These are phyloP conservation scores for Aspergillus panamensis DNA, from an alignment of 495 filamentous ascomycete genomes.

Conservation along the genomic window DNA sequence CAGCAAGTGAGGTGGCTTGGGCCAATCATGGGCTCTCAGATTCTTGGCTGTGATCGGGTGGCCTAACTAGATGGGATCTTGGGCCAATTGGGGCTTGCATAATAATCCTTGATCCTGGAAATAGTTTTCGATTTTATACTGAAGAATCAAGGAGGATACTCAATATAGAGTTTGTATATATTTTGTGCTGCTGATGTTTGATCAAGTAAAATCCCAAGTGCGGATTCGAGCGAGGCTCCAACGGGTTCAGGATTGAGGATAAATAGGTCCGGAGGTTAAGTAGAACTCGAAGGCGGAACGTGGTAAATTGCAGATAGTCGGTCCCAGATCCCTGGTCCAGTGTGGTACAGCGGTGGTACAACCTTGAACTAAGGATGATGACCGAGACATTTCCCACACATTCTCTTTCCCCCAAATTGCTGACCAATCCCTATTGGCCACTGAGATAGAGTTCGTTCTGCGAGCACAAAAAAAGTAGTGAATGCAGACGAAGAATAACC, in stretches of 20 bases:
- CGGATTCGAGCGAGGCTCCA: neutral
- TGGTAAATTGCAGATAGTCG: conserved; percentile 11
- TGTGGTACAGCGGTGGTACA: conserved; percentile 10
- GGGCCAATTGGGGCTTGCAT: neutral
- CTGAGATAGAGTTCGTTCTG: neutral
- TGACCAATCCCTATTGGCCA: neutral
- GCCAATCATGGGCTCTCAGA: conserved; percentile 7
- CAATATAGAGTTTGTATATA: too few species aligned
- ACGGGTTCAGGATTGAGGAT: neutral
- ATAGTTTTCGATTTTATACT: too few species aligned
- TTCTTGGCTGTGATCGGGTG: neutral
- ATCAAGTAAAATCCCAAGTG: too few species aligned
- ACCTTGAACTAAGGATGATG: neutral
- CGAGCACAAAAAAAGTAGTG: neutral
- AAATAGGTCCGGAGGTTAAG: neutral
- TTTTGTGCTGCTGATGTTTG: too few species aligned
- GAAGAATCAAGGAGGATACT: too few species aligned
- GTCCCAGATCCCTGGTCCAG: conserved; percentile 15
- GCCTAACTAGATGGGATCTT: neutral
- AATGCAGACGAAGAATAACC: neutral
- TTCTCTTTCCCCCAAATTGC: neutral
- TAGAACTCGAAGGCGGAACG: neutral
- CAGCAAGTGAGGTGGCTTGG: neutral
- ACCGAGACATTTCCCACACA: neutral
- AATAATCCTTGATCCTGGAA: neutral